Conservation (phyloP, 2,329 filamentous ascomycete species). For the Aspergillus melleus region DNA sequence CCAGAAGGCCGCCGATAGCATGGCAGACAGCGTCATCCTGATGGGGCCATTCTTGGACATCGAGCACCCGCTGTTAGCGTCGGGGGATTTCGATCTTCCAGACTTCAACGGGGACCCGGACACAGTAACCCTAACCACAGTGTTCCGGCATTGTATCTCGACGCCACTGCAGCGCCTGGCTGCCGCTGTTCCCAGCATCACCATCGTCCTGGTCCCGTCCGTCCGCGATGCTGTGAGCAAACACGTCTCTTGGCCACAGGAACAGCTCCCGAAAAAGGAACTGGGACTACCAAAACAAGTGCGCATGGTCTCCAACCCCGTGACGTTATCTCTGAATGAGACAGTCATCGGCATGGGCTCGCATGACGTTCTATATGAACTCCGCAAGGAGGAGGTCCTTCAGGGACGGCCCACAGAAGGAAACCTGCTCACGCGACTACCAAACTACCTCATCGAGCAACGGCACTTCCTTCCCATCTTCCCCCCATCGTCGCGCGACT, state of each 20-base stretch:
- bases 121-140: slow-evolving; percentile 73
- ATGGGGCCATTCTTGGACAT: slow-evolving; percentile 86
- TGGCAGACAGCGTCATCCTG: slow-evolving; percentile 77
- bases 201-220: slow-evolving; percentile 79
- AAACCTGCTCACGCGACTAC: slow-evolving; percentile 69
- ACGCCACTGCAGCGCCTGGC: slow-evolving; percentile 70
- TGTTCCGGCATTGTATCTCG: slow-evolving; percentile 80
- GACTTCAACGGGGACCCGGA: slow-evolving; percentile 71
- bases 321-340: slow-evolving; percentile 87
- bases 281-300: slow-evolving; percentile 76
- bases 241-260: slow-evolving; percentile 84
- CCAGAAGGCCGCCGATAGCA: slow-evolving; percentile 69
- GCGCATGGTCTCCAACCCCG: slow-evolving; percentile 83
- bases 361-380: slow-evolving; percentile 80
- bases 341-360: slow-evolving; percentile 76
- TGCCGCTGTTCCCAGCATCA: slow-evolving; percentile 70
- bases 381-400: slow-evolving; percentile 71
- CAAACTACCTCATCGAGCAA: slow-evolving; percentile 81
- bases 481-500: slow-evolving; percentile 71
- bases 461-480: slow-evolving; percentile 88
- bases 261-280: slow-evolving; percentile 68
- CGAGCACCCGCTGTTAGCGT: slow-evolving; percentile 83
- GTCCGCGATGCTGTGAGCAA: slow-evolving; percentile 78
- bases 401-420: slow-evolving; percentile 57
- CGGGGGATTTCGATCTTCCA: slow-evolving; percentile 75